Evolutionary conservation across 257 asterid species (phyloP), one percentile per base, ranked within the genome.

Genomic region (Striga asiatica): DNA sequence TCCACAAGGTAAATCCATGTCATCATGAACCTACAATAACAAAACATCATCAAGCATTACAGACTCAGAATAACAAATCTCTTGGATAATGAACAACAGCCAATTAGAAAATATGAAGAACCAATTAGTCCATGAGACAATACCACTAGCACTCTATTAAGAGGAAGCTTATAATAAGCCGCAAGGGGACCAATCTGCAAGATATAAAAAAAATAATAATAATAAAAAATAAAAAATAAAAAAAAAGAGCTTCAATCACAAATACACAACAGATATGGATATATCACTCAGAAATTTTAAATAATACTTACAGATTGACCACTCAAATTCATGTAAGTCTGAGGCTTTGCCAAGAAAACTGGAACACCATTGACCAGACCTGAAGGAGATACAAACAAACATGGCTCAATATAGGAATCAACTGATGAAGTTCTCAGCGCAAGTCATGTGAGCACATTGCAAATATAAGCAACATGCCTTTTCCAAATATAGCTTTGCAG

Each of bases 121-220:
- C 24, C 51, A 45, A 47, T 53, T 25, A 21, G 14, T 16, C 34
- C 34, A 22, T 32, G 58, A 34, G 48, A 21, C 11, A 3, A 8
- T 83, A 91, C 98, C 96, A 87, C 76, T 17, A 87, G 58, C 25
- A 91, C 96, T 52, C 98, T 87, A 48, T 80, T 91, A 65, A 91
- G 98, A 61, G 96, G 96, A 61, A 91, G 95, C 76, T 84, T 87
- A 72, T 87, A 91, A 71, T 87, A 91, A 38, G 96, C 96, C 58
- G 95, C 98, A 61, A 91, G 92, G 48, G 98, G 95, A 52, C 96
- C 95, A 66, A 73, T 76, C 98, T 91, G 76, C 67, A 69, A 37
- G 45, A 68, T 10, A 31, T n/a, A n/a, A n/a, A n/a, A n/a, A n/a
- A n/a, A n/a, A n/a, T n/a, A n/a, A n/a, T n/a, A n/a, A n/a, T n/a